Percentiles rank a stretch among this genome's conserved stretches.
Conservation (phyloP, 2,329 filamentous ascomycete genomes). For the Daldinia eschscholtzii region DNA sequence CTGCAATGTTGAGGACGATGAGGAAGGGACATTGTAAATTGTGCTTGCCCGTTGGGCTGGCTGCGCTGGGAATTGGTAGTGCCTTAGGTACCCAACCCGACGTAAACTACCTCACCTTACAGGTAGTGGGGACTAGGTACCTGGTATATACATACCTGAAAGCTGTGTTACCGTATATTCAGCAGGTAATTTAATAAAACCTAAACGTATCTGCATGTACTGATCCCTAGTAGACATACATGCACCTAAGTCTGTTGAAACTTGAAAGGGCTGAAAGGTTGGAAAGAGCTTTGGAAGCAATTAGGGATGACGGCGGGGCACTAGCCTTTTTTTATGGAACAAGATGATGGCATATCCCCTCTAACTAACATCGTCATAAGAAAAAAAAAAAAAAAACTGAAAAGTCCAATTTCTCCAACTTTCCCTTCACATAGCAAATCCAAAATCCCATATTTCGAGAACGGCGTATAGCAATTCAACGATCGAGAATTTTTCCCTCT, state of each 20-base stretch:
- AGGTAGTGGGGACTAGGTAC: not conserved
- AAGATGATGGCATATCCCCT: slow-evolving; percentile 6
- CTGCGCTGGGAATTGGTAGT: not conserved
- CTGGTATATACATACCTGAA: slow-evolving; percentile 20
- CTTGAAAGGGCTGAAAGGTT: not conserved
- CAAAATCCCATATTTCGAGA: slow-evolving; percentile 12
- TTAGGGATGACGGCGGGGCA: slow-evolving; percentile 8
- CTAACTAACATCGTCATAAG: slow-evolving; percentile 4
- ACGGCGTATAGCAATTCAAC: slow-evolving; percentile 14
- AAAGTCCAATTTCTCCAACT: slow-evolving; percentile 8
- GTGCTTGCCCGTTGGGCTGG: not conserved
- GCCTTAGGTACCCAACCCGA: not conserved
- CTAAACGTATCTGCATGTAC: not conserved
- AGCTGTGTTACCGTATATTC: slow-evolving; percentile 12
- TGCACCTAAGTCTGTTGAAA: not conserved
- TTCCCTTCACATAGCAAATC: not conserved
- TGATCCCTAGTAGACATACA: not conserved
- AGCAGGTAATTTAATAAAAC: not conserved
- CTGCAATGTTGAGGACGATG: not conserved
- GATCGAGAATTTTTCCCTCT: slow-evolving; percentile 8
- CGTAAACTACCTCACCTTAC: not conserved
- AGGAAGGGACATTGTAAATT: no score
- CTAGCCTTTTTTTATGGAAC: slow-evolving; percentile 26
- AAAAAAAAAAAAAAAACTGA: not conserved
- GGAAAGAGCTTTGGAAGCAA: not conserved